Conservation (phyloP, 1,284 basidiomycete species). For the Schizopora paradoxa region DNA sequence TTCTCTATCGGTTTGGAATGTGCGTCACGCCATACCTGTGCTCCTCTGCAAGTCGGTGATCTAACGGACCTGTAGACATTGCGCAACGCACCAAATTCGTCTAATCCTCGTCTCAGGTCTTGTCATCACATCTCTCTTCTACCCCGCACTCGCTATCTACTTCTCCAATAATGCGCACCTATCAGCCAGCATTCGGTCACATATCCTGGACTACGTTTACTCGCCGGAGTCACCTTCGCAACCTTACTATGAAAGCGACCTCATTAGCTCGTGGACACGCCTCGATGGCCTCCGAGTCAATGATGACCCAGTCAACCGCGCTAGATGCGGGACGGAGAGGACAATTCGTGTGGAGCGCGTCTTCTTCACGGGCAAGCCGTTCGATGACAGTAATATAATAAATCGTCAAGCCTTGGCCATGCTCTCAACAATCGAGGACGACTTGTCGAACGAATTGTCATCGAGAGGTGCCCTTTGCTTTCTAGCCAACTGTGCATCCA, state of each 20-base stretch:
- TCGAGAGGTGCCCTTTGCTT: too few species aligned
- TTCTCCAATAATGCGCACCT: too few species aligned
- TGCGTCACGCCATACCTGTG: slow-evolving; percentile 35
- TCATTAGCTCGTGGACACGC: slow-evolving; percentile 65
- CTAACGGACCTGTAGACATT: slow-evolving; percentile 48
- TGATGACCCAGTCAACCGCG: slow-evolving; percentile 66
- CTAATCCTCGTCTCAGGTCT: slow-evolving; percentile 90
- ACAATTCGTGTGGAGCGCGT: slow-evolving; percentile 78
- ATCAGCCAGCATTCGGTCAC: too few species aligned
- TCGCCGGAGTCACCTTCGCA: slow-evolving; percentile 46
- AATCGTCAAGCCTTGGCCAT: slow-evolving; percentile 57
- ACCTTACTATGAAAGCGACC: slow-evolving; percentile 51
- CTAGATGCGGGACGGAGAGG: slow-evolving; percentile 64
- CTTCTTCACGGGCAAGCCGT: slow-evolving; percentile 53
- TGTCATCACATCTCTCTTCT: slow-evolving; percentile 94
- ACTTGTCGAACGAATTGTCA: slow-evolving; percentile 48
- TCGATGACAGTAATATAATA: slow-evolving; percentile 51
- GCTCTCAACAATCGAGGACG: slow-evolving; percentile 49
- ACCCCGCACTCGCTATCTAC: slow-evolving; percentile 85
- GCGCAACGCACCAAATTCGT: slow-evolving; percentile 87
- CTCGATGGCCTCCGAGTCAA: slow-evolving; percentile 54
- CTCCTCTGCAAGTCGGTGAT: neutral
- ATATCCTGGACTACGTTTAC: slow-evolving; percentile 57
- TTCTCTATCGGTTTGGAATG: slow-evolving; percentile 72
- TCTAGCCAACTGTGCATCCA: slow-evolving; percentile 59